Evolutionary conservation across 2,329 filamentous ascomycete genomes (phyloP).

Genomic region (Stylonectria norvegica): DNA sequence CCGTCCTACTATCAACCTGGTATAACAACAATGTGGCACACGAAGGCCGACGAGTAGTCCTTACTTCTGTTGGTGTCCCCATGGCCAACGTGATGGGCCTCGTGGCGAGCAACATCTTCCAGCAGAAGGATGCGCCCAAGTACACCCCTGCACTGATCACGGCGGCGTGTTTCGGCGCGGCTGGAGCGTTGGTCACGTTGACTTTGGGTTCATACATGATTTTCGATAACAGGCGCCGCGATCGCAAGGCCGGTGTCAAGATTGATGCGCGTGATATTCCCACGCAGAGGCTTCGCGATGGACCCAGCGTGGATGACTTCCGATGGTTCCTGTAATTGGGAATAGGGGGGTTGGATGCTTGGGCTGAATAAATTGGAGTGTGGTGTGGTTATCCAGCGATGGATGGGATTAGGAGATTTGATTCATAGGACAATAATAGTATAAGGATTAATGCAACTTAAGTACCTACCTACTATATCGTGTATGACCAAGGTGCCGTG

Average conservation of each 20-base stretch:
- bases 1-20: constrained; percentile 61
- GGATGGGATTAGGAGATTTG: no score
- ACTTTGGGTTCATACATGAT: constrained; percentile 60
- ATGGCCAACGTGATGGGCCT: constrained; percentile 71
- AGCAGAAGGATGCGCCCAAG: constrained; percentile 58
- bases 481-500: no score
- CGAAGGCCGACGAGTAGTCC: constrained; percentile 65
- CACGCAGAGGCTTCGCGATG: constrained; percentile 47
- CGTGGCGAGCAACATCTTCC: constrained; percentile 66
- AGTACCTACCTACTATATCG: no score
- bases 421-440: no score
- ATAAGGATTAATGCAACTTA: no score
- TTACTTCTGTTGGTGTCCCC: constrained; percentile 72
- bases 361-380: no score
- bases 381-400: no score
- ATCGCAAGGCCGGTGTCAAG: constrained; percentile 49
- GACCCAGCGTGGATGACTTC: constrained; percentile 45
- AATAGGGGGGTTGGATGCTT: no score
- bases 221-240: constrained; percentile 50
- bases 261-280: constrained; percentile 45
- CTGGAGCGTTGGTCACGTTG: constrained; percentile 54
- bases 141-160: constrained; percentile 65
- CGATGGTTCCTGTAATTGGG: constrained; percentile 48
- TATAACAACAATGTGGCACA: constrained; percentile 82
- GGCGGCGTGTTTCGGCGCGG: constrained; percentile 61